Evolutionary conservation across 2,329 filamentous ascomycete species (phyloP).

Genomic region (Fusarium vanettenii): DNA sequence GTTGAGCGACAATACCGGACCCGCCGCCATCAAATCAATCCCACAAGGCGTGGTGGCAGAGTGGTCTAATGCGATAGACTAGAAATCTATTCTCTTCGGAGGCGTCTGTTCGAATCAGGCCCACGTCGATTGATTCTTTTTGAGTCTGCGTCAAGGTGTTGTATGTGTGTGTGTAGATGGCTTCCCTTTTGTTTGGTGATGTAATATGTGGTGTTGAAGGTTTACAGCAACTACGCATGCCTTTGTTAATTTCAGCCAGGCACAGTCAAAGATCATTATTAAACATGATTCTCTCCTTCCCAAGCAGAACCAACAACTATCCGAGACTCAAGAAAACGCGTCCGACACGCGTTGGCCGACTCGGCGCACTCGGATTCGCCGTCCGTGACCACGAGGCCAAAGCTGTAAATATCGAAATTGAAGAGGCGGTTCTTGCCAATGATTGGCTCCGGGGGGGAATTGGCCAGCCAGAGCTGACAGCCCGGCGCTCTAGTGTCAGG

Average conservation of each 20-base stretch:
- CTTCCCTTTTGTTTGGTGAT: background rate
- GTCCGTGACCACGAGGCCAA: conserved; percentile 9
- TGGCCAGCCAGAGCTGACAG: conserved; percentile 1
- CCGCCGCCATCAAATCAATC: background rate
- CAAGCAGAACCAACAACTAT: background rate
- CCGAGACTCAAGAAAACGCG: conserved; percentile 1
- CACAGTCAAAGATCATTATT: background rate
- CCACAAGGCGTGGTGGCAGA: conserved; percentile 41
- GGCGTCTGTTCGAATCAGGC: conserved; percentile 46
- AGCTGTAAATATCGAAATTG: background rate
- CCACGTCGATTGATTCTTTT: conserved; percentile 36
- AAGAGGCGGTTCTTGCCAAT: conserved; percentile 20
- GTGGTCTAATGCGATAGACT: conserved; percentile 46
- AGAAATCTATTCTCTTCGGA: conserved; percentile 45
- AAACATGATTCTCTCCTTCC: background rate
- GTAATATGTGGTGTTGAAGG: background rate
- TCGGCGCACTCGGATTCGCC: background rate
- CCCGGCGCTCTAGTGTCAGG: background rate
- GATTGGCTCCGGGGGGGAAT: conserved; percentile 8
- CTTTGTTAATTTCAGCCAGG: background rate
- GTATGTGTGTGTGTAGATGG: no score
- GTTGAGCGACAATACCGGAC: background rate
- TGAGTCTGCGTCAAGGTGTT: background rate
- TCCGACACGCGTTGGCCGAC: conserved; percentile 4
- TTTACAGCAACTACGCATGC: background rate